Conservation (phyloP, 495 filamentous ascomycete genomes). For the Elasticomyces elasticus region DNA sequence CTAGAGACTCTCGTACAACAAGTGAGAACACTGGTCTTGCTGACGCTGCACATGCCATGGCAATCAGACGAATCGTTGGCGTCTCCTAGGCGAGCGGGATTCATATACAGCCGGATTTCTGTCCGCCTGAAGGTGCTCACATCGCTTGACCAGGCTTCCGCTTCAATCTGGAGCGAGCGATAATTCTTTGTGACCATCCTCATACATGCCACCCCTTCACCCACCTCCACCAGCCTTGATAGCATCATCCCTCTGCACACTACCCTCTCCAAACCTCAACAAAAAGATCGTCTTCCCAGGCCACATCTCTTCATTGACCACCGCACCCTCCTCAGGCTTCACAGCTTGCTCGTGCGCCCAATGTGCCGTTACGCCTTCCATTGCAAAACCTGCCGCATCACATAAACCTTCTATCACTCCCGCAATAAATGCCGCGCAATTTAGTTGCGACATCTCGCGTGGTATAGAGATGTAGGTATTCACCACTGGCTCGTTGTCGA, state of each 20-base stretch:
- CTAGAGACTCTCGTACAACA: too few species aligned
- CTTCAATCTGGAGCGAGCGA: too few species aligned
- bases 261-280: slow-evolving; percentile 76
- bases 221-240: slow-evolving; percentile 17
- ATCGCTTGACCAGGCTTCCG: too few species aligned
- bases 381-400: slow-evolving; percentile 80
- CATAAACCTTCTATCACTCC: slow-evolving; percentile 93
- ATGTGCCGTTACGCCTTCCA: slow-evolving; percentile 77
- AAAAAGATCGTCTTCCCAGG: slow-evolving; percentile 91
- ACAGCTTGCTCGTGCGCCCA: slow-evolving; percentile 50
- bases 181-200: too few species aligned
- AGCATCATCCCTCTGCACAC: slow-evolving; percentile 77
- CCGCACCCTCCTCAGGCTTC: neutral
- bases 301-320: slow-evolving; percentile 68
- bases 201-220: too few species aligned
- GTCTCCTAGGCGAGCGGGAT: too few species aligned
- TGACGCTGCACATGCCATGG: too few species aligned
- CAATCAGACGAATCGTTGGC: too few species aligned
- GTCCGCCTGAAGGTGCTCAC: too few species aligned
- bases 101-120: too few species aligned
- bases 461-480: slow-evolving; percentile 89
- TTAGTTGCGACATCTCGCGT: slow-evolving; percentile 88
- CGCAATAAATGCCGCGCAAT: slow-evolving; percentile 91
- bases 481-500: slow-evolving; percentile 91
- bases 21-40: too few species aligned